A percentile compares a stretch with the other conserved stretches of the same genome.
Conservation (phyloP, 306 rosid species). For the Lablab purpureus region DNA sequence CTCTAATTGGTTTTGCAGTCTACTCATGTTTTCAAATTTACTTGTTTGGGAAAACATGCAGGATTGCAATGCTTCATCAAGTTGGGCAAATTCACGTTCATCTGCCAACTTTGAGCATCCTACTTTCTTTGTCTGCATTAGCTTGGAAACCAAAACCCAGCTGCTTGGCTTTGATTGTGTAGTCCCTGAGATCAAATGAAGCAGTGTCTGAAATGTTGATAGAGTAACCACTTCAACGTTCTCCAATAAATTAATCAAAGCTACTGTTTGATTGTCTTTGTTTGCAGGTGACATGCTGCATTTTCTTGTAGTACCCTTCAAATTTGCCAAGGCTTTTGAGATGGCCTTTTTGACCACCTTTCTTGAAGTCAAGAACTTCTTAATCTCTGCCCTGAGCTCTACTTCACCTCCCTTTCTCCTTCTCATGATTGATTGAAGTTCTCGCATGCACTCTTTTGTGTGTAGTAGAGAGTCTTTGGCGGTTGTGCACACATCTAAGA, state of each 20-base stretch:
- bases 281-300: constrained; percentile 9
- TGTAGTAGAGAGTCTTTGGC: constrained; percentile 39
- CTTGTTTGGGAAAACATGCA: background rate
- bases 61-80: constrained; percentile 40
- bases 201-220: constrained; percentile 19
- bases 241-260: constrained; percentile 25
- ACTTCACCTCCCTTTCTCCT: constrained; percentile 38
- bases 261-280: constrained; percentile 23
- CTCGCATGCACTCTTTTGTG: constrained; percentile 35
- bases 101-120: constrained; percentile 22
- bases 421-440: constrained; percentile 47
- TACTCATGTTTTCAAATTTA: constrained; percentile 23
- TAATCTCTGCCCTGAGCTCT: constrained; percentile 35
- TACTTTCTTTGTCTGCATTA: constrained; percentile 31
- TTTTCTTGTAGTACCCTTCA: constrained; percentile 28
- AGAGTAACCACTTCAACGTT: constrained; percentile 38
- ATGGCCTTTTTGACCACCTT: constrained; percentile 40
- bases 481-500: constrained; percentile 36
- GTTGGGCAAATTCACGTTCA: constrained; percentile 38
- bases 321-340: constrained; percentile 42
- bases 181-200: constrained; percentile 36
- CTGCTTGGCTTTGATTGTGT: constrained; percentile 40
- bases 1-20: constrained; percentile 42
- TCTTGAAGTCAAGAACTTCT: constrained; percentile 38
- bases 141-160: constrained; percentile 47